phyloP scores from a whole-genome alignment of 1,284 basidiomycete species.

The Singerocomus inundabilis region DNA sequence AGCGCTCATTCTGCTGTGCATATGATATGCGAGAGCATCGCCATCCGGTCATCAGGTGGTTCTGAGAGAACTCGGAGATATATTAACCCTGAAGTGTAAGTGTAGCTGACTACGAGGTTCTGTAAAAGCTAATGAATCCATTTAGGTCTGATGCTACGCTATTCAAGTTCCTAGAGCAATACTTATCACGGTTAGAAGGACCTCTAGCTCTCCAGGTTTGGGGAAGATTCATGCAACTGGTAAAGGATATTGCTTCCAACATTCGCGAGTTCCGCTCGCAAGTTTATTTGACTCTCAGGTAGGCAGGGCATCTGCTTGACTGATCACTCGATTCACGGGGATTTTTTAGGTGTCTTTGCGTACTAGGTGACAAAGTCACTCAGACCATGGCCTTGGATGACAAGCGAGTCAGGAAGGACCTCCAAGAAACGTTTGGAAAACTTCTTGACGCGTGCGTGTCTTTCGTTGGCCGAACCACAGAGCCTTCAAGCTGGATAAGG shows the following conservation, averaged over 20 bases:
- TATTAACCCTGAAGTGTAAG: constrained; percentile 69
- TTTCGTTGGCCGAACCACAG: constrained; percentile 72
- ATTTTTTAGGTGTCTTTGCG: constrained; percentile 67
- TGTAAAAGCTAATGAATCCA: constrained; percentile 2
- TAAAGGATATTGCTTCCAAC: constrained; percentile 72
- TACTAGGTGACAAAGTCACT: constrained; percentile 81
- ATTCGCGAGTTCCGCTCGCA: constrained; percentile 66
- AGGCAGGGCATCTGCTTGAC: constrained; percentile 16
- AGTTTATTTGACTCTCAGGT: constrained; percentile 76
- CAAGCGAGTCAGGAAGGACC: constrained; percentile 81
- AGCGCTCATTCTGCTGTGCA: constrained; percentile 89
- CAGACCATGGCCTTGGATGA: constrained; percentile 92
- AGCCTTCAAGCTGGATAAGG: constrained; percentile 79
- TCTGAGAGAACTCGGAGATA: constrained; percentile 58
- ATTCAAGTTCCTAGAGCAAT: constrained; percentile 88
- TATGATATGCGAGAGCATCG: constrained; percentile 85
- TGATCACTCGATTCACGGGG: constrained; percentile 15
- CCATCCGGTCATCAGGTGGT: constrained; percentile 49
- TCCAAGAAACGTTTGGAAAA: constrained; percentile 89
- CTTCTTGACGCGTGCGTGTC: constrained; percentile 80
- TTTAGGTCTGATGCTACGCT: constrained; percentile 63
- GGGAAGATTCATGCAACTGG: constrained; percentile 75
- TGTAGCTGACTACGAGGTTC: constrained; percentile 4
- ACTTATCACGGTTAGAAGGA: constrained; percentile 82
- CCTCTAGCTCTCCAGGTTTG: constrained; percentile 92